Conservation (phyloP, 805 yeast genomes). For the Vanderwaltozyma verrucispora region DNA sequence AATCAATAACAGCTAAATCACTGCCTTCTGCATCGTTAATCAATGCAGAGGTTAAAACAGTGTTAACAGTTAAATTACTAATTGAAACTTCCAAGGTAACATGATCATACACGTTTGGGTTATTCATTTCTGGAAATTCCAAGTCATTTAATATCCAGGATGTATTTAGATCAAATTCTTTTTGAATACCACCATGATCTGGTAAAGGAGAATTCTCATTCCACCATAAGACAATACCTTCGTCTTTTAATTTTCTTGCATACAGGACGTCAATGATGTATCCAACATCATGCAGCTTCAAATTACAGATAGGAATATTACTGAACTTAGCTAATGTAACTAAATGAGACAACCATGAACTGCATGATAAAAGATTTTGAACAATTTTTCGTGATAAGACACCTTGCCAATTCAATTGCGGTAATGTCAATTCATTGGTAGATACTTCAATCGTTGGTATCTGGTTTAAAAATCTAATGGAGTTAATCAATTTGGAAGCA, state of each 20-base stretch:
- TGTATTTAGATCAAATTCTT: conserved; percentile 40
- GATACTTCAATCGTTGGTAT: conserved; percentile 57
- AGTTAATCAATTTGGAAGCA: conserved; percentile 35
- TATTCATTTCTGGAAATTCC: conserved; percentile 61
- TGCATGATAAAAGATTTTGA: conserved; percentile 62
- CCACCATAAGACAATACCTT: conserved; percentile 87
- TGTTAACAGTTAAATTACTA: conserved; percentile 73
- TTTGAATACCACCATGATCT: conserved; percentile 75
- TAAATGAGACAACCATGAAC: conserved; percentile 62
- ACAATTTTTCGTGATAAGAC: conserved; percentile 52
- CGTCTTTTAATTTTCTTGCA: conserved; percentile 61
- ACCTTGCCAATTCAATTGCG: conserved; percentile 77
- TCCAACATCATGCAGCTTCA: conserved; percentile 66
- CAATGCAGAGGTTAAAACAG: conserved; percentile 73
- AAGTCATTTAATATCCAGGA: conserved; percentile 39
- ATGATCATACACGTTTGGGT: conserved; percentile 68
- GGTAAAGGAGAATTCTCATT: conserved; percentile 59
- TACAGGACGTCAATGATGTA: conserved; percentile 77
- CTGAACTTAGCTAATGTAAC: conserved; percentile 58
- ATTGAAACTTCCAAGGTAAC: conserved; percentile 72
- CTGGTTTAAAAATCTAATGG: conserved; percentile 38
- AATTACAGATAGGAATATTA: conserved; percentile 77
- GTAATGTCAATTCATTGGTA: conserved; percentile 47
- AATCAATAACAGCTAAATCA: conserved; percentile 46
- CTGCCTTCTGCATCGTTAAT: conserved; percentile 85